A percentile compares a stretch with the other conserved stretches of the same genome.
phyloP scores from a whole-genome alignment of 225 moss, liverwort and hornwort species.

The Pseudisothecium myosuroides region DNA sequence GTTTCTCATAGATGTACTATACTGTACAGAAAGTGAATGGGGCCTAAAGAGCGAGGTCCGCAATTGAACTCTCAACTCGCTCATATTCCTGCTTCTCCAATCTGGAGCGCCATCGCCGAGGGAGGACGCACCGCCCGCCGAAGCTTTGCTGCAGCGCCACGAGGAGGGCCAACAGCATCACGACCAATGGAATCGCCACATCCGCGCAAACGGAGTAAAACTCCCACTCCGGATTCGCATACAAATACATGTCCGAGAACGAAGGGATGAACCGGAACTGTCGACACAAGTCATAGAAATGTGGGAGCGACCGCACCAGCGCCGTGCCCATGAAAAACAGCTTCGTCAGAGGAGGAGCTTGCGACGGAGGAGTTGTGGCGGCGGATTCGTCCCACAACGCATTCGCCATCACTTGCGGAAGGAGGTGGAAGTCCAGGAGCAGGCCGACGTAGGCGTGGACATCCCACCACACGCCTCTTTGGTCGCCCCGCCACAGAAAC shows the following conservation, averaged over 20 bases:
- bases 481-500: background rate
- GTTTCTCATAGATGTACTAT: background rate
- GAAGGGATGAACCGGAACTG: slow-evolving; percentile 1
- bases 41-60: background rate
- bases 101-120: slow-evolving; percentile 3
- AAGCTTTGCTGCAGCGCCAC: slow-evolving; percentile 22
- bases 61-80: background rate
- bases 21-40: background rate
- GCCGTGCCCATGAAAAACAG: slow-evolving; percentile 24
- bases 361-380: background rate
- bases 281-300: slow-evolving; percentile 23
- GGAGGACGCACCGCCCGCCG: slow-evolving; percentile 19
- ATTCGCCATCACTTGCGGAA: slow-evolving; percentile 33
- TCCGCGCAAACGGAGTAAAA: slow-evolving; percentile 27
- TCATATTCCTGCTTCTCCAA: background rate
- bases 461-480: slow-evolving; percentile 21
- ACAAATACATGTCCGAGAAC: background rate
- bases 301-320: slow-evolving; percentile 12
- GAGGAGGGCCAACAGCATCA: slow-evolving; percentile 1
- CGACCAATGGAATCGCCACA: background rate
- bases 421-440: slow-evolving; percentile 25
- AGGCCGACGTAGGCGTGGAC: slow-evolving; percentile 13
- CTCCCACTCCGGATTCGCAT: slow-evolving; percentile 34
- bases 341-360: slow-evolving; percentile 4
- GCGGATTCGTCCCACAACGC: slow-evolving; percentile 14